Conservation (phyloP, 345 rosid genomes). For the Kernera saxatilis region DNA sequence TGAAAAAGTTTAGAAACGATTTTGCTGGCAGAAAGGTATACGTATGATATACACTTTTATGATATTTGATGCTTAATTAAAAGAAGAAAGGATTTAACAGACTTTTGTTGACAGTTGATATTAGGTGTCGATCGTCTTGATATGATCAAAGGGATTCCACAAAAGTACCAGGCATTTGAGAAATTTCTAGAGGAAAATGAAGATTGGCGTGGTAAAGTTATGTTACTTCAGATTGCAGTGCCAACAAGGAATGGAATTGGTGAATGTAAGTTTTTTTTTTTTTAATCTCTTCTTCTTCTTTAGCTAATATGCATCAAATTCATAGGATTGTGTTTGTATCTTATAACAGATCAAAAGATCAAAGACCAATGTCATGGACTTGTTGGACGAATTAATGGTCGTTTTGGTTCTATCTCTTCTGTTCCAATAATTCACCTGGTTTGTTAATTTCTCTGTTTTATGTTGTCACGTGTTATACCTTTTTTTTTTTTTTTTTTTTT, state of each 20-base stretch:
- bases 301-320: not conserved
- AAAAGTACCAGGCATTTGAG: conserved; percentile 92
- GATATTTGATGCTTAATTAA: not conserved
- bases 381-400: conserved; percentile 95
- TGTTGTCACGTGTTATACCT: not conserved
- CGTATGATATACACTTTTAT: not conserved
- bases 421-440: conserved; percentile 97
- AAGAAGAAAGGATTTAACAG: not conserved
- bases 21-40: conserved; percentile 86
- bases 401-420: conserved; percentile 85
- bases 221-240: conserved; percentile 93
- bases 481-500: no score
- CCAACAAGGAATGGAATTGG: conserved; percentile 99
- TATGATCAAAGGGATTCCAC: conserved; percentile 97
- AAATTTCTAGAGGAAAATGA: conserved; percentile 93
- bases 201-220: conserved; percentile 87
- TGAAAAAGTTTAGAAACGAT: conserved; percentile 65
- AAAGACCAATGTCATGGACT: conserved; percentile 96
- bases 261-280: conserved; percentile 56
- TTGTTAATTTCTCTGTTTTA: conserved; percentile 23
- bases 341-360: conserved; percentile 62
- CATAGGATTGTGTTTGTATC: not conserved
- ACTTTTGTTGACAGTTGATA: conserved; percentile 58
- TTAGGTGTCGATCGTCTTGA: conserved; percentile 98
- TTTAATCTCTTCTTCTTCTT: not conserved